Conservation (phyloP, 78 protist genomes). For the Emiliania huxleyi region DNA sequence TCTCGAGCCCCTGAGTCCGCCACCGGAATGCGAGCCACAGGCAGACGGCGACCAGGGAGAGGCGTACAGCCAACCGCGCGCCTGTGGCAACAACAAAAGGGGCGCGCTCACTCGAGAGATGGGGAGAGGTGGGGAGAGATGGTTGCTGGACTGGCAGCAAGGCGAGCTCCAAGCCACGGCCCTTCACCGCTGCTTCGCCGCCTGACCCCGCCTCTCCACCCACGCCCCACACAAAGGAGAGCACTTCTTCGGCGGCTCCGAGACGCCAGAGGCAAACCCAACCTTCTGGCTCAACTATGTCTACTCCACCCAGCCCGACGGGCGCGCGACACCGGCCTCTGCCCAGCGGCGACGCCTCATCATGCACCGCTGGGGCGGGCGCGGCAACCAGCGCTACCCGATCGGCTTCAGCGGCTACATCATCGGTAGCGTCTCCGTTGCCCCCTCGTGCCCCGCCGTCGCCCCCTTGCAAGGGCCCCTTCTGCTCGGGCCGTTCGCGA, state of each 20-base stretch:
- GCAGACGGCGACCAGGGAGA: no score
- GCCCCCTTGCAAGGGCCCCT: no score
- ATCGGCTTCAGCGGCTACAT: conserved; percentile 64
- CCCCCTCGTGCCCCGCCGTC: no score
- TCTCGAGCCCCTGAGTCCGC: background rate
- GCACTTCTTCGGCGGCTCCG: background rate
- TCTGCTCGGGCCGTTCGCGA: no score
- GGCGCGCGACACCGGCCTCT: no score
- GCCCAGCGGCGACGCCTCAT: background rate
- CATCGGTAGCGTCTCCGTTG: no score
- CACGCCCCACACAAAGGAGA: no score
- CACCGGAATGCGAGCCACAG: background rate
- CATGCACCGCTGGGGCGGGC: conserved; percentile 60
- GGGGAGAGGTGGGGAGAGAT: conserved; percentile 46
- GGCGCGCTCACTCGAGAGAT: conserved; percentile 44
- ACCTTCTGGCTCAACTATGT: conserved; percentile 39
- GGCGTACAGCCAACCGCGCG: no score
- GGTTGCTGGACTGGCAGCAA: conserved; percentile 67
- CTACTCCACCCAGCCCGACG: background rate
- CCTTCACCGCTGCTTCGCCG: no score
- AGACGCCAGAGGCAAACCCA: background rate
- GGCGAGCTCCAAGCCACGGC: background rate
- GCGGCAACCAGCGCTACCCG: conserved; percentile 62
- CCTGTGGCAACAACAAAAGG: no score
- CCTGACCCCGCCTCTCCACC: conserved; percentile 31